These are phyloP conservation scores for Rubia tinctorum DNA, from an alignment of 305 asterid species.

Conservation along the genomic window DNA sequence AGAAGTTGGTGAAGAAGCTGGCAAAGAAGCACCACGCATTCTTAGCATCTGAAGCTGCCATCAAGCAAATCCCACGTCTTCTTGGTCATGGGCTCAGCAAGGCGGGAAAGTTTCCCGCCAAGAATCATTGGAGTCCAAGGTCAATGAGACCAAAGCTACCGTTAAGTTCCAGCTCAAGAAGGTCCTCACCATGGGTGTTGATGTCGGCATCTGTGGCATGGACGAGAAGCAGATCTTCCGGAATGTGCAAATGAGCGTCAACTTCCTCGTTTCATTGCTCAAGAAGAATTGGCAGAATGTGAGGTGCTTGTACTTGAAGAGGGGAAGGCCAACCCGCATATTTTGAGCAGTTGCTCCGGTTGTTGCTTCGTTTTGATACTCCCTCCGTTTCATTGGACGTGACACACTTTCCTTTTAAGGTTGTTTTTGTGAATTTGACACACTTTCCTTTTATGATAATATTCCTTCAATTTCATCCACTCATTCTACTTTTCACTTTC, in stretches of 20 bases:
- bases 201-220: constrained; percentile 45
- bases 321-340: constrained; percentile 36
- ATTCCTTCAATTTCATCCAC: no score
- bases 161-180: constrained; percentile 45
- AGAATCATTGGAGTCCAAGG: constrained; percentile 41
- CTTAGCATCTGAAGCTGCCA: constrained; percentile 33
- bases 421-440: no score
- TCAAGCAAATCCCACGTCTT: constrained; percentile 36
- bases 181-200: constrained; percentile 50
- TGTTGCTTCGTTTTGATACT: neutral
- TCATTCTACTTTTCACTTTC: no score
- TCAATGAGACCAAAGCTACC: constrained; percentile 40
- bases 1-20: constrained; percentile 33
- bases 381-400: no score
- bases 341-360: constrained; percentile 21
- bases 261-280: constrained; percentile 38
- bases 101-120: constrained; percentile 37
- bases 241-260: constrained; percentile 48
- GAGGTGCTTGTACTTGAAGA: constrained; percentile 41
- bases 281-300: constrained; percentile 51
- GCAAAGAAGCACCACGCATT: constrained; percentile 34
- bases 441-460: no score
- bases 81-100: constrained; percentile 32
- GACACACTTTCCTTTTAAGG: no score
- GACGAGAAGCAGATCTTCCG: constrained; percentile 52